Conservation (phyloP, 768 basidiomycete genomes). For the Strobilomyces confusus region DNA sequence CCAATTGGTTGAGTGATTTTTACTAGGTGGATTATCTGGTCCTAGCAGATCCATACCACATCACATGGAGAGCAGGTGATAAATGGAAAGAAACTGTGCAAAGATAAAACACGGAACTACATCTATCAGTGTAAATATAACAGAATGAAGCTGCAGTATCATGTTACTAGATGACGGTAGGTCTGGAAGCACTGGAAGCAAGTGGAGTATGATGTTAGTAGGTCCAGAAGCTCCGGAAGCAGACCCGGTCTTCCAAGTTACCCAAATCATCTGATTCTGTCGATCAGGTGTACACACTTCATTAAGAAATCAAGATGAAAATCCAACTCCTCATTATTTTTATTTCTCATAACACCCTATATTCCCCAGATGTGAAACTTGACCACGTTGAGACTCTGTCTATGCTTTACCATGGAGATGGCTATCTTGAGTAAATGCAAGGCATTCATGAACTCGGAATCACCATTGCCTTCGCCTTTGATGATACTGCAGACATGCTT, state of each 20-base stretch:
- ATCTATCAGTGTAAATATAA: too few relatives aligned
- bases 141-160: too few relatives aligned
- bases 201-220: too few relatives aligned
- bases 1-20: background rate
- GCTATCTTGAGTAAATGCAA: background rate
- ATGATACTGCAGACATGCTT: background rate
- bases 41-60: background rate
- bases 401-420: background rate
- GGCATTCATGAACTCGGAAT: background rate
- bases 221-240: too few relatives aligned
- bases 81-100: too few relatives aligned
- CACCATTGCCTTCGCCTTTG: background rate
- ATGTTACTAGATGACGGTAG: too few relatives aligned
- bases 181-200: too few relatives aligned
- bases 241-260: too few relatives aligned
- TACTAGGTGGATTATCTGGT: background rate
- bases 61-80: background rate
- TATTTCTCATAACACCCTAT: background rate
- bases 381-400: background rate
- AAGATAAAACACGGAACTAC: too few relatives aligned
- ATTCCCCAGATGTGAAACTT: background rate
- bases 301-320: background rate
- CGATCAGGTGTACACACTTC: background rate
- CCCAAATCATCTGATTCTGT: background rate
- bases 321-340: background rate